Evolutionary conservation across 2,329 filamentous ascomycete species (phyloP), one percentile per base, ranked within the genome.

Genomic region (Geosmithia flava): DNA sequence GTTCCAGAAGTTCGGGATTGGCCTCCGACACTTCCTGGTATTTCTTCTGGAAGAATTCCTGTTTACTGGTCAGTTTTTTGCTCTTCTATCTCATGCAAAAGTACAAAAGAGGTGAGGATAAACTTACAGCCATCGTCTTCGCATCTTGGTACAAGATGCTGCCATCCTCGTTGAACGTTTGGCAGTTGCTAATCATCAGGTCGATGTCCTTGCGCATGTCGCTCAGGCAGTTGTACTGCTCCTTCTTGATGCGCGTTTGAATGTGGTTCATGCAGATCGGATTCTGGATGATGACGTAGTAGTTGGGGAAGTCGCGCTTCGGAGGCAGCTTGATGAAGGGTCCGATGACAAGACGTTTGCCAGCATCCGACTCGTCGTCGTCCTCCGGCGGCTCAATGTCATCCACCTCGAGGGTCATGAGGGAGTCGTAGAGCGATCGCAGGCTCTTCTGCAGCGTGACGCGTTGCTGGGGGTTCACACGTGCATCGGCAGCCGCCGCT

Each of bases 261-360:
- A 98, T 95, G 63, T 89, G 83, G 56, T 95, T 93, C 85, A 97
- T 95, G 60, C 87, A 91, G 60, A 98, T 96, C 0, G 93, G 93
- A 48, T 83, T 84, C 60, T 84, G 80, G 63, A 98, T 98, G 64
- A 96, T 81, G 61, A 91, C 70, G 63, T 96, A 98, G 70, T 98
- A 98, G 62, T 97, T 90, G 23, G 88, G 85, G 61, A 94, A 98
- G 51, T 91, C 82, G 50, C 83, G 83, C 69, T 88, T 94, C 41
- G 88, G 84, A 1, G 91, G 91, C 30, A 96, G 74, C 60, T 93
- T 90, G 64, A 97, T 78, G 65, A 98, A 98, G 0, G 90, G 91
- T 30, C 90, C 89, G 54, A 96, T 96, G 60, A 96, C 87, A 48
- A 88, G 77, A 45, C 90, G 86, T 56, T 83, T 85, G 42, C 69